These are phyloP conservation scores for Kodamaea nitidulidarum DNA, from an alignment of 805 yeast genomes.

Conservation along the genomic window DNA sequence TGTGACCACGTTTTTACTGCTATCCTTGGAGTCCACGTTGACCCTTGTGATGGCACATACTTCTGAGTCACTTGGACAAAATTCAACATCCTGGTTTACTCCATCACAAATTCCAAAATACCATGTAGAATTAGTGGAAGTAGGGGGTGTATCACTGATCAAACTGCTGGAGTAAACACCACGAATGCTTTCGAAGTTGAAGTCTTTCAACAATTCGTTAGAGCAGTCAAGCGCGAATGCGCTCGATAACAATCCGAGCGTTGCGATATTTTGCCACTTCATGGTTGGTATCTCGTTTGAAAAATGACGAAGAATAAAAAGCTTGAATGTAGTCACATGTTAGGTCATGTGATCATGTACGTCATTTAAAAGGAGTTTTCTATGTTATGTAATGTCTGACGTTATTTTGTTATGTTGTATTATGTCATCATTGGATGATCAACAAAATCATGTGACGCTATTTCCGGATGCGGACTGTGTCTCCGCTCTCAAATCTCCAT, in stretches of 20 bases:
- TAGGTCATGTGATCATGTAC: neutral
- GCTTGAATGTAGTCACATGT: neutral
- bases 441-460: neutral
- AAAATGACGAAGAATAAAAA: neutral
- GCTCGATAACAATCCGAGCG: constrained; percentile 6
- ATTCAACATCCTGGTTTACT: constrained; percentile 32
- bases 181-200: constrained; percentile 44
- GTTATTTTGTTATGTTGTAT: neutral
- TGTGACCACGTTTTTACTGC: constrained; percentile 42
- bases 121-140: constrained; percentile 61
- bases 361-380: neutral
- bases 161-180: constrained; percentile 42
- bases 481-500: neutral
- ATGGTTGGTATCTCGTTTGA: neutral
- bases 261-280: constrained; percentile 2
- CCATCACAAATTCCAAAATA: constrained; percentile 66
- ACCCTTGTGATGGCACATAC: constrained; percentile 72
- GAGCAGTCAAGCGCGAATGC: constrained; percentile 31
- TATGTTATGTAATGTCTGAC: neutral
- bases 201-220: constrained; percentile 30
- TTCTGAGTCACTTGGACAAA: constrained; percentile 69
- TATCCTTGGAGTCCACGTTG: constrained; percentile 39
- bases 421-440: neutral
- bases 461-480: neutral
- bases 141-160: constrained; percentile 71